Percentiles rank a stretch among this genome's conserved stretches.
phyloP scores from a whole-genome alignment of 2,329 filamentous ascomycete species.

The Fusarium sp. region DNA sequence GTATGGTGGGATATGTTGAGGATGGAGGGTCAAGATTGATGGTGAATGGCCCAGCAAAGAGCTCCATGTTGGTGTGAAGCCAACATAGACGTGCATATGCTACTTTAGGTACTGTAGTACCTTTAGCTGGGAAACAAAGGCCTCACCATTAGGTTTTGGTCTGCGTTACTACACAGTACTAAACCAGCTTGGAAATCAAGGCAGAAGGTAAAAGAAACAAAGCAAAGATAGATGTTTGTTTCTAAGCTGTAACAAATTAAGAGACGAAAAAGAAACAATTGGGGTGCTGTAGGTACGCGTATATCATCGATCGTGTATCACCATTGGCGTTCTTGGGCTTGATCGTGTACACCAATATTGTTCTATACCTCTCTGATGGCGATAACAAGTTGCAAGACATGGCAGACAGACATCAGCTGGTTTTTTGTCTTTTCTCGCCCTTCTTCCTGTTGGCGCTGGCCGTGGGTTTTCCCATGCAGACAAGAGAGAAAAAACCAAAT shows the following conservation, averaged over 20 bases:
- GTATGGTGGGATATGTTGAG: slow-evolving; percentile 23
- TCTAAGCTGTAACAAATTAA: slow-evolving; percentile 6
- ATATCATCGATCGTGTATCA: not conserved
- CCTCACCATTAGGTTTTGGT: slow-evolving; percentile 16
- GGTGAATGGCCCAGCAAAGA: slow-evolving; percentile 24
- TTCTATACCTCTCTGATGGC: not conserved
- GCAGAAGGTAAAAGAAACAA: slow-evolving; percentile 14
- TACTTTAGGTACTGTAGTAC: not conserved
- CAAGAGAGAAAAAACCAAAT: slow-evolving; percentile 20
- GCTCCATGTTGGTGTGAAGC: slow-evolving; percentile 16
- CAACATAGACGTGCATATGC: slow-evolving; percentile 10
- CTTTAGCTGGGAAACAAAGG: slow-evolving; percentile 26
- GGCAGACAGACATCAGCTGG: slow-evolving; percentile 24
- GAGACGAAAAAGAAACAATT: slow-evolving; percentile 19
- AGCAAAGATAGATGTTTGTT: slow-evolving; percentile 4
- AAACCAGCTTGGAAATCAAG: not conserved
- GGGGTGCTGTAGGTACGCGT: not conserved
- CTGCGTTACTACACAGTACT: not conserved
- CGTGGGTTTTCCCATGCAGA: slow-evolving; percentile 10
- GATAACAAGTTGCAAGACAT: not conserved
- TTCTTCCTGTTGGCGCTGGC: slow-evolving; percentile 22
- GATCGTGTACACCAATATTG: not conserved
- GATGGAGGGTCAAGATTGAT: slow-evolving; percentile 27
- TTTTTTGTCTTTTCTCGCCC: not conserved
- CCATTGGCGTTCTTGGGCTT: not conserved